Base-by-base conservation (phyloP, 2,329 filamentous ascomycete species). In the Ophiocordyceps robertsii region DNA sequence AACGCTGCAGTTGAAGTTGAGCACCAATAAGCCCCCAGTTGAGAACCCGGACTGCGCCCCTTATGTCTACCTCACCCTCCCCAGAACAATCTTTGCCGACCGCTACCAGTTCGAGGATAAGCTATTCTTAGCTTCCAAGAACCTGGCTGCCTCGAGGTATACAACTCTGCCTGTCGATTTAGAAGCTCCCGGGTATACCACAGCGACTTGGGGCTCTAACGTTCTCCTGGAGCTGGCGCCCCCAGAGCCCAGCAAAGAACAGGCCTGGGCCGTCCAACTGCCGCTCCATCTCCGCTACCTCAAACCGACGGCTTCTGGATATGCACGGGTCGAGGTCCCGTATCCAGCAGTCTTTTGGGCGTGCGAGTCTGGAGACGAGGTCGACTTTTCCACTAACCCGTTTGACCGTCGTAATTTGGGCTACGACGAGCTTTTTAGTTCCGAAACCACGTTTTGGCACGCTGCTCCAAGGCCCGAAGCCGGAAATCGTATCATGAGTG, bases 301-400 rank as follows among this genome's bases (percentile, higher is more conserved):
- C 5, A 63, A 69, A 6, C 84, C 84, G 0, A 69, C 71, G 0
- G 58, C 61, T 37, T 68, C 68, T 3, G 80, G 80, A 3, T 68
- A 75, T 48, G 59, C 64, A 3, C 50, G 68, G 5, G 60, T 80
- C 1, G 64, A 77, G n/a, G 59, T 92, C 0, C 84, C 90, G 0
- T 89, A 83, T 66, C 90, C 90, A 0, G 74, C 77, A 0, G 74
- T 95, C 0, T 95, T 95, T 66, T 95, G 89, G 89, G 87, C 88
- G 1, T 96, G 90, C 56, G 69, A 74, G 8, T 75, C 80, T 0
- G 73, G 76, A 10, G 72, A 77, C 41, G 77, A 73, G 1, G 71
- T 70, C 1, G 82, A 84, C 53, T 84, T 90, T 61, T 61, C 73
- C 0, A 73, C 71, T 6, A 95, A 84, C 54, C 90, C 90, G 0